Base-by-base conservation (phyloP, 2,329 filamentous ascomycete genomes). In the Zalaria sp. region DNA sequence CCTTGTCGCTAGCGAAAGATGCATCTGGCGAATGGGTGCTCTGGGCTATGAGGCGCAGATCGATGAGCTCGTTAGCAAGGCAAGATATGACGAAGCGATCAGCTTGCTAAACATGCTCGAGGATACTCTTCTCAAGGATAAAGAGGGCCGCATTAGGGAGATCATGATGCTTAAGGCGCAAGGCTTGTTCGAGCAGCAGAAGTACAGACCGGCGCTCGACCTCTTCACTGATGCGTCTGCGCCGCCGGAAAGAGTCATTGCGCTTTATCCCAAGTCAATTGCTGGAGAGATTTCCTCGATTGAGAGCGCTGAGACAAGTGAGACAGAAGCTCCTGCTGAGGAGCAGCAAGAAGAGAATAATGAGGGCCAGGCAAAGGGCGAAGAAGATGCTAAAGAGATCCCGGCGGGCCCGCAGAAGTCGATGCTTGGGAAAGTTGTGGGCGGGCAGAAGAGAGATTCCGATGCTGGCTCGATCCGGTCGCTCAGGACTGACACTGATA, bases 21-120 rank as follows among this genome's bases (percentile, higher is more conserved):
- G 75, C 29, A 83, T 98, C 32, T 98, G 91, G 91, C 82, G 91
- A 52, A 96, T 98, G 91, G 84, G 80, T 48, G 83, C 89, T 3
- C 78, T 88, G 32, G 83, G 88, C 49, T 98, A 98, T 56, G 85
- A 94, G 57, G 78, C 79, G 2, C 91, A 98, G 57, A 77, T 96
- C 25, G 76, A 87, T 45, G 78, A 91, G 49, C 71, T 98, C 26
- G 77, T 93, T 1, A 73, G 79, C 18, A 75, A 73, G 45, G 77
- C 73, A 6, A 74, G 77, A 46, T 84, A 88, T 42, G 89, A 98
- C 52, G 93, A 98, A 62, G 89, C 89, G 0, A 82, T 96, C 47
- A 95, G 87, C 54, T 67, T 98, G 5, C 67, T 96, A 5, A 72
- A 75, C 38, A 87, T 95, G 78, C 73, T 98, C 0, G 91, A 98